phyloP scores from a whole-genome alignment of 1,139 yeast species.

The Kodamaea sp. region DNA sequence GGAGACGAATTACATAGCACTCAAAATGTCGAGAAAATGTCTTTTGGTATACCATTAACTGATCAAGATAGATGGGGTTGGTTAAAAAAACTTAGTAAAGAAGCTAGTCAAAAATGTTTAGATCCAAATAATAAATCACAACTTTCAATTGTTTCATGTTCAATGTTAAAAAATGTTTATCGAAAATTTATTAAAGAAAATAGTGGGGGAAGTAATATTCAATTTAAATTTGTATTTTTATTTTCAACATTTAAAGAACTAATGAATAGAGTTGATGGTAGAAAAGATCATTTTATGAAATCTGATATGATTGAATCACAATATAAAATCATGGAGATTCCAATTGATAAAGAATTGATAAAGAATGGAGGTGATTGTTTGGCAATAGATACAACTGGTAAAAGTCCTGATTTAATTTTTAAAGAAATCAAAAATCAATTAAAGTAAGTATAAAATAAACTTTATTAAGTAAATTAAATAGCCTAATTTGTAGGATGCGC shows the following conservation, averaged over 20 bases:
- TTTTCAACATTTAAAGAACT: conserved; percentile 63
- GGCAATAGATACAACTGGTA: conserved; percentile 38
- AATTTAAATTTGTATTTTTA: conserved; percentile 61
- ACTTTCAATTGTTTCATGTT: conserved; percentile 67
- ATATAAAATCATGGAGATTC: conserved; percentile 69
- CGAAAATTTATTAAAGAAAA: conserved; percentile 51
- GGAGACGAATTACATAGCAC: conserved; percentile 81
- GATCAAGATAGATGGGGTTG: conserved; percentile 94
- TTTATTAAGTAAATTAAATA: too few relatives aligned
- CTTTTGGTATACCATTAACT: conserved; percentile 68
- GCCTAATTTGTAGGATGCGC: too few relatives aligned
- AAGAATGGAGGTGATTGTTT: conserved; percentile 37
- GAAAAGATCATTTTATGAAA: conserved; percentile 84
- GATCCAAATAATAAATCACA: conserved; percentile 23
- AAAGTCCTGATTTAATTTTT: conserved; percentile 34
- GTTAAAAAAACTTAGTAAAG: conserved; percentile 53
- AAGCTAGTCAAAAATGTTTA: conserved; percentile 34
- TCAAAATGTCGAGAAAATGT: conserved; percentile 77
- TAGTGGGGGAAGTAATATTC: conserved; percentile 27
- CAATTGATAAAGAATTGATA: conserved; percentile 41
- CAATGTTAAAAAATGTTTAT: conserved; percentile 72
- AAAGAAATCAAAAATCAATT: conserved; percentile 11
- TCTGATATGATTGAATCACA: conserved; percentile 79
- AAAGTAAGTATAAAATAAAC: too few relatives aligned
- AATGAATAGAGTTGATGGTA: conserved; percentile 50